Evolutionary conservation across 2,329 filamentous ascomycete species (phyloP).

Genomic region (Septoria linicola): DNA sequence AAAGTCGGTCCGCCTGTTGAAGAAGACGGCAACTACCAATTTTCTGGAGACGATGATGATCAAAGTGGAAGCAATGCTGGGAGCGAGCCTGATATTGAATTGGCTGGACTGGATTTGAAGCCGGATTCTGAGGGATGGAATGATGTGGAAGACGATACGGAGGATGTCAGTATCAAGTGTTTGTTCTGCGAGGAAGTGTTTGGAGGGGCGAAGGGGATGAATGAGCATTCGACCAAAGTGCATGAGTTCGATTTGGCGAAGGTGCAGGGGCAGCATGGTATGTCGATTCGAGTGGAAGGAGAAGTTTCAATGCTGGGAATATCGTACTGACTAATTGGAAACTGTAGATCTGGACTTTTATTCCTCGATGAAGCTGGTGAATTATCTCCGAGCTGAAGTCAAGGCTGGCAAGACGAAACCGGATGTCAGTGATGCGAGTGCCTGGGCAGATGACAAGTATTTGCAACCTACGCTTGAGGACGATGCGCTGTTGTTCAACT

Average conservation of each 20-base stretch:
- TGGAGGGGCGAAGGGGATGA: constrained; percentile 36
- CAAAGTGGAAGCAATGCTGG: constrained; percentile 4
- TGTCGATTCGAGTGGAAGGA: constrained; percentile 15
- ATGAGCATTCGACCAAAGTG: constrained; percentile 39
- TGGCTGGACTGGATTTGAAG: constrained; percentile 30
- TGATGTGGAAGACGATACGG: constrained; percentile 45
- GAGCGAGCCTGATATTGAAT: constrained; percentile 22
- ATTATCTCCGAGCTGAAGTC: constrained; percentile 49
- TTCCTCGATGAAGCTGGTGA: constrained; percentile 48
- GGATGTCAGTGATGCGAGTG: constrained; percentile 58
- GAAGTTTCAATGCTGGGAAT: too few species aligned
- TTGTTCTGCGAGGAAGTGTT: constrained; percentile 43
- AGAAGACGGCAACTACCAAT: constrained; percentile 22
- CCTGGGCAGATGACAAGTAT: constrained; percentile 75
- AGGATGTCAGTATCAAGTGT: constrained; percentile 41
- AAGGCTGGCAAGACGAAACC: constrained; percentile 45
- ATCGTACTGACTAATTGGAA: constrained; percentile 2
- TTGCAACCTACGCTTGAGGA: constrained; percentile 84
- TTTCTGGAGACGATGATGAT: constrained; percentile 25
- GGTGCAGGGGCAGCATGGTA: constrained; percentile 40
- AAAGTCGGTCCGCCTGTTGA: constrained; percentile 27
- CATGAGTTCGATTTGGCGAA: constrained; percentile 45
- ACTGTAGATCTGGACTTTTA: constrained; percentile 46
- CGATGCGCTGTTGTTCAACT: constrained; percentile 80
- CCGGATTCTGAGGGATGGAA: constrained; percentile 46